Conservation (phyloP, 305 asterid genomes). For the Rubia balearica region DNA sequence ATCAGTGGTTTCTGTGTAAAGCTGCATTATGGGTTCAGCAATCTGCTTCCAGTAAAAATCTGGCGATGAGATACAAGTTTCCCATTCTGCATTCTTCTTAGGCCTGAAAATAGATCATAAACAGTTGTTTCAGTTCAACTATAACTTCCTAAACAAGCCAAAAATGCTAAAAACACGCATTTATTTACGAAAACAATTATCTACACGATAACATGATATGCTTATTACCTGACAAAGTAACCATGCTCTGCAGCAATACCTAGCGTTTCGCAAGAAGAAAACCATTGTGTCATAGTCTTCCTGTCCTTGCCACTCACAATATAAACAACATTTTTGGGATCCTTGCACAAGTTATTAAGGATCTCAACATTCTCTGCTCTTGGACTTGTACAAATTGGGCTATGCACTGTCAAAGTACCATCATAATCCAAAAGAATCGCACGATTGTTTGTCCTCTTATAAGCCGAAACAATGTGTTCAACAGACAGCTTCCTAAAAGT, state of each 20-base stretch:
- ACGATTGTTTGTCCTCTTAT: slow-evolving; percentile 66
- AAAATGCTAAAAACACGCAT: background rate
- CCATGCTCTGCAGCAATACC: slow-evolving; percentile 85
- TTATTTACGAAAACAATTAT: background rate
- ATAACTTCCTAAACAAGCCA: background rate
- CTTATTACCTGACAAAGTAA: slow-evolving; percentile 54
- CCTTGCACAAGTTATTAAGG: slow-evolving; percentile 56
- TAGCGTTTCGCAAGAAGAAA: slow-evolving; percentile 50
- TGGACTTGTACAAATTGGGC: slow-evolving; percentile 41
- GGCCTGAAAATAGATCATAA: slow-evolving; percentile 34
- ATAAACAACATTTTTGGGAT: slow-evolving; percentile 55
- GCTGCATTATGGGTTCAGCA: slow-evolving; percentile 79
- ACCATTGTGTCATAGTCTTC: slow-evolving; percentile 54
- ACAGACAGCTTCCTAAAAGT: slow-evolving; percentile 77
- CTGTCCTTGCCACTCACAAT: slow-evolving; percentile 77
- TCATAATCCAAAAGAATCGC: slow-evolving; percentile 84
- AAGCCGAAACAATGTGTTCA: slow-evolving; percentile 84
- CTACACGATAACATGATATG: background rate
- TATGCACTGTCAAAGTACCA: slow-evolving; percentile 53
- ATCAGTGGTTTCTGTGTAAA: slow-evolving; percentile 79
- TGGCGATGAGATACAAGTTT: slow-evolving; percentile 51
- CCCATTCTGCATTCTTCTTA: slow-evolving; percentile 52
- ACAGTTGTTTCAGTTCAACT: slow-evolving; percentile 1
- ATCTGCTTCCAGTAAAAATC: slow-evolving; percentile 88
- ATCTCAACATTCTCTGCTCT: slow-evolving; percentile 52